Base-by-base conservation (phyloP, 2,329 filamentous ascomycete species). In the Grosmannia clavigera region DNA sequence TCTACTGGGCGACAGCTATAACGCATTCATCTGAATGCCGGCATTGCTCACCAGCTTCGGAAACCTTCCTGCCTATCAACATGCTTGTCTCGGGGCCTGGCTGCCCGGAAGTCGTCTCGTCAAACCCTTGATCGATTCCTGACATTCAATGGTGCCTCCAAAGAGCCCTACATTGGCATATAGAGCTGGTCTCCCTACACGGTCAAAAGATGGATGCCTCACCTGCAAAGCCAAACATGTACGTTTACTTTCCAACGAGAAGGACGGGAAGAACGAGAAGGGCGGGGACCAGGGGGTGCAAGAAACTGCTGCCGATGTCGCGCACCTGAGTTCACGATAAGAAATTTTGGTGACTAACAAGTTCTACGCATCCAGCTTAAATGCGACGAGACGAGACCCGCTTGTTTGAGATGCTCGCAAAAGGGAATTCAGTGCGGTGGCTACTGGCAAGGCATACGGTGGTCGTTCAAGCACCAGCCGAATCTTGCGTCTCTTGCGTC, bases 401-500 rank as follows among this genome's bases (percentile, higher is more conserved):
- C 63, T 25, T 70, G 68, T 27, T 63, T 64, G 16, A 63, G 64
- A 58, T 70, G 68, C 60, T 56, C 64, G 9, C 64, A 64, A 16
- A 67, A 66, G 25, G 66, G 65, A 5, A 63, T 67, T 16, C 65
- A 65, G 27, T 70, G 68, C 50, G 65, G 65, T n/a, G 68, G 68
- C 3, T 70, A 69, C 55, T 63, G 62, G 27, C 65, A 68, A 19
- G 68, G 69, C 25, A 68, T 74, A 50, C 70, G 70, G 35, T 74
- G 73, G 73, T 74, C 73, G 0, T 73, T 71, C 61, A 74, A 74
- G 46, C 71, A 74, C 58, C 71, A 74, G 65, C 59, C 59, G 14
- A 57, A 61, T n/a, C 56, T 61, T 22, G 38, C 55, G 5, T 22
- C 55, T n/a, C 56, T 61, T 22, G 38, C 55, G 5, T 22, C 55